A percentile compares a stretch with the other conserved stretches of the same genome.
Evolutionary conservation across 805 yeast species (phyloP).

Genomic region (Ogataea allantospora): DNA sequence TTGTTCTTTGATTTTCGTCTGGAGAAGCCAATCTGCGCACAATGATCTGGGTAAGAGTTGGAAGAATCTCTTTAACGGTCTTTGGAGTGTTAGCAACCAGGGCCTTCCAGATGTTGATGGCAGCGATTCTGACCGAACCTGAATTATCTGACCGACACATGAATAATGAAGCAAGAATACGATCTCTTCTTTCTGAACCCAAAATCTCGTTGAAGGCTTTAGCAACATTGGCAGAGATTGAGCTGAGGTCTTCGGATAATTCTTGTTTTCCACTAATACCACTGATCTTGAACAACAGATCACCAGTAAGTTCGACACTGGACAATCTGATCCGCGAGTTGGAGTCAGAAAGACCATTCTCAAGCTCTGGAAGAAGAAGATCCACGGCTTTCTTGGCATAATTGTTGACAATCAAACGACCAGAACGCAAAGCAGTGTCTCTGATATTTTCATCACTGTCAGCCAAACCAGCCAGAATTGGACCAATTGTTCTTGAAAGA

Average conservation of each 20-base stretch:
- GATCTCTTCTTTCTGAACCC: slow-evolving; percentile 86
- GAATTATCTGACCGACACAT: slow-evolving; percentile 92
- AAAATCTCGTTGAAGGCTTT: slow-evolving; percentile 70
- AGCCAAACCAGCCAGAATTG: slow-evolving; percentile 87
- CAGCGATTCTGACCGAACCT: slow-evolving; percentile 81
- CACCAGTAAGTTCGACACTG: slow-evolving; percentile 94
- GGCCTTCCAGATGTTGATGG: slow-evolving; percentile 96
- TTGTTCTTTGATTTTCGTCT: slow-evolving; percentile 73
- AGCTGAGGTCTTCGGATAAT: slow-evolving; percentile 52
- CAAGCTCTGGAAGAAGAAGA: slow-evolving; percentile 88
- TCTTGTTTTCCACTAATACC: slow-evolving; percentile 83
- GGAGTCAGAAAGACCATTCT: slow-evolving; percentile 78
- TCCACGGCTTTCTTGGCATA: slow-evolving; percentile 93
- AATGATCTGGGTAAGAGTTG: slow-evolving; percentile 75
- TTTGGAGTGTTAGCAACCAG: slow-evolving; percentile 94
- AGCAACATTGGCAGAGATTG: slow-evolving; percentile 49
- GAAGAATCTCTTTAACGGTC: slow-evolving; percentile 87
- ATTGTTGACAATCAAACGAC: slow-evolving; percentile 84
- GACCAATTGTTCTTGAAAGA: slow-evolving; percentile 81
- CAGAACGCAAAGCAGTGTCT: slow-evolving; percentile 88
- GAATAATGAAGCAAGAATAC: slow-evolving; percentile 80
- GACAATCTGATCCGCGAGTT: slow-evolving; percentile 87
- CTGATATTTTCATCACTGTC: slow-evolving; percentile 84
- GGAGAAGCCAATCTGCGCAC: slow-evolving; percentile 81
- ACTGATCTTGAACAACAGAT: slow-evolving; percentile 86